phyloP scores from a whole-genome alignment of 352 stramenopile genomes.

The Globisporangium lucens region DNA sequence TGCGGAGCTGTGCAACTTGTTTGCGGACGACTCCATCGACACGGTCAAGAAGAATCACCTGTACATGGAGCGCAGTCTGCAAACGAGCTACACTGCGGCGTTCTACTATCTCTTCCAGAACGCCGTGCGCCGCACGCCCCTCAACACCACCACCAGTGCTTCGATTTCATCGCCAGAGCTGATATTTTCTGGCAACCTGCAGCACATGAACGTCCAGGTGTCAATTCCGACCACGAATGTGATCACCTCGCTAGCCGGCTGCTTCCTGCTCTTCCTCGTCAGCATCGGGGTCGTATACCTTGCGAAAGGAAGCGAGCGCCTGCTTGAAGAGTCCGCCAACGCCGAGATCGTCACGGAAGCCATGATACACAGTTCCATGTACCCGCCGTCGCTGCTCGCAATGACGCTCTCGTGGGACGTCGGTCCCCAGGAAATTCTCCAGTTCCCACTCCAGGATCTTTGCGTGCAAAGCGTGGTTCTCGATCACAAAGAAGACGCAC shows the following conservation, averaged over 20 bases:
- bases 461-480: constrained; percentile 6
- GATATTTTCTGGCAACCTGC: background rate
- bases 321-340: constrained; percentile 5
- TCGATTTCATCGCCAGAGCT: background rate
- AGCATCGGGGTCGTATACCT: background rate
- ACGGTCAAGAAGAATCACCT: constrained; percentile 33
- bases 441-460: constrained; percentile 7
- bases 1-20: background rate
- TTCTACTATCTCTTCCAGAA: constrained; percentile 40
- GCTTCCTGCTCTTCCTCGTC: background rate
- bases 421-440: background rate
- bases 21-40: constrained; percentile 12
- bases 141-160: background rate
- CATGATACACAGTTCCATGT: constrained; percentile 9
- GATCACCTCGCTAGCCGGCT: constrained; percentile 1
- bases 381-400: constrained; percentile 8
- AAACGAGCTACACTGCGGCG: constrained; percentile 31
- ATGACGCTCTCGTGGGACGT: background rate
- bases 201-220: background rate
- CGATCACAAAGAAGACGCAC: background rate
- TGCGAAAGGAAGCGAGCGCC: background rate
- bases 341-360: constrained; percentile 6
- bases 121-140: constrained; percentile 10
- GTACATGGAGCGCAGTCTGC: constrained; percentile 37
- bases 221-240: background rate